phyloP scores from a whole-genome alignment of 2,329 filamentous ascomycete genomes.

The Coleophoma cylindrospora region DNA sequence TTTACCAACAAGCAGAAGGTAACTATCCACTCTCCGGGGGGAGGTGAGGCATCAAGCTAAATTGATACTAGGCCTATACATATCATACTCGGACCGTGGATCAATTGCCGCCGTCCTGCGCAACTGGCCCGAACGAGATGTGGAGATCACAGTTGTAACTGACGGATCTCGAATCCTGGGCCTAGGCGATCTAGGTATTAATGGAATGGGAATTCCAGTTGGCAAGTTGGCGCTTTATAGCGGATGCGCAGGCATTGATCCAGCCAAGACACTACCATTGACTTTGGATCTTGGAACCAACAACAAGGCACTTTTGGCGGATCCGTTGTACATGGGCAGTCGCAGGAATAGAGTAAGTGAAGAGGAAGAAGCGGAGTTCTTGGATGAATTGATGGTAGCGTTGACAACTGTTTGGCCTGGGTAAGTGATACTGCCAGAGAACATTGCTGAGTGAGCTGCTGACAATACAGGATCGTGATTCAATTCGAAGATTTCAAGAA shows the following conservation, averaged over 20 bases:
- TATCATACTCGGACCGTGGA: conserved; percentile 64
- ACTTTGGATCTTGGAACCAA: conserved; percentile 83
- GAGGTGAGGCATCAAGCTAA: background rate
- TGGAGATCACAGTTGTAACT: conserved; percentile 49
- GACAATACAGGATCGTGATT: conserved; percentile 37
- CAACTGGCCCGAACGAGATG: conserved; percentile 65
- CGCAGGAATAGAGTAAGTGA: conserved; percentile 62
- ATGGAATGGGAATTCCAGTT: conserved; percentile 76
- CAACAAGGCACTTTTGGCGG: conserved; percentile 67
- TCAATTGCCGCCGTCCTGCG: conserved; percentile 60
- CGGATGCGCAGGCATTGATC: conserved; percentile 80
- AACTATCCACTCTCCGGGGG: conserved; percentile 1
- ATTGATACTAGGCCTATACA: conserved; percentile 47
- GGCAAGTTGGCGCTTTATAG: conserved; percentile 81
- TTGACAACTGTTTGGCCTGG: conserved; percentile 67
- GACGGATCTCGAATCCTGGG: conserved; percentile 63
- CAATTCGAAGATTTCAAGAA: conserved; percentile 76
- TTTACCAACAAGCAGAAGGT: conserved; percentile 68
- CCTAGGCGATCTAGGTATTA: conserved; percentile 83
- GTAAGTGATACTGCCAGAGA: conserved; percentile 78
- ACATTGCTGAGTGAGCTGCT: conserved; percentile 68
- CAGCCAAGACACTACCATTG: conserved; percentile 72
- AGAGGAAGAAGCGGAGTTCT: conserved; percentile 67
- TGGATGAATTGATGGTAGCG: conserved; percentile 67
- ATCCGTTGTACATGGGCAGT: conserved; percentile 76